Conservation (phyloP, 75 land plant species). For the Sequoia sempervirens region DNA sequence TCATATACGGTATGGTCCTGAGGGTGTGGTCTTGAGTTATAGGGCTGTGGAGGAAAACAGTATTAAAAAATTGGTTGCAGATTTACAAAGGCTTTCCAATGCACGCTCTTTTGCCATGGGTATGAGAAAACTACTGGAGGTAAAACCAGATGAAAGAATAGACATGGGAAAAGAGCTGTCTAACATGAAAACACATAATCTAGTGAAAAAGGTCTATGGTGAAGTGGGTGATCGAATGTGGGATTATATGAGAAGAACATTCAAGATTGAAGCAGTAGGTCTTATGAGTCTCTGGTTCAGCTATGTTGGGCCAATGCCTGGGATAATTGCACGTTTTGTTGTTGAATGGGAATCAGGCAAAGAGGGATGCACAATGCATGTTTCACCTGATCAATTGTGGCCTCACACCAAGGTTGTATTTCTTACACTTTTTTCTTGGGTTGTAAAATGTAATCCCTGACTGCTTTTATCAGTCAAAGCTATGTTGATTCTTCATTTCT, state of each 20-base stretch:
- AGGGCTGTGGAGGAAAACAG: slow-evolving; percentile 77
- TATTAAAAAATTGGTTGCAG: slow-evolving; percentile 74
- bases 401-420: slow-evolving; percentile 93
- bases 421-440: not conserved
- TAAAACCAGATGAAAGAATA: slow-evolving; percentile 54
- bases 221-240: slow-evolving; percentile 56
- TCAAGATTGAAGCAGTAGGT: slow-evolving; percentile 92
- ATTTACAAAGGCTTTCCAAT: slow-evolving; percentile 80
- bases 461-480: not conserved
- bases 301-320: slow-evolving; percentile 67
- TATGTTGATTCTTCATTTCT: not conserved
- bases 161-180: slow-evolving; percentile 26
- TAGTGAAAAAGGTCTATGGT: slow-evolving; percentile 22
- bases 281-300: slow-evolving; percentile 95
- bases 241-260: slow-evolving; percentile 71
- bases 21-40: slow-evolving; percentile 79
- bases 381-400: slow-evolving; percentile 98
- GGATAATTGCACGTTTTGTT: slow-evolving; percentile 85
- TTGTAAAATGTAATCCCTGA: not conserved
- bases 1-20: slow-evolving; percentile 78
- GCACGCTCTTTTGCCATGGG: slow-evolving; percentile 88
- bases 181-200: slow-evolving; percentile 24
- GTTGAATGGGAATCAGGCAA: slow-evolving; percentile 94
- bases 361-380: slow-evolving; percentile 97
- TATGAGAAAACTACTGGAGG: slow-evolving; percentile 76